A percentile compares a stretch with the other conserved stretches of the same genome.
Conservation (phyloP, 1,284 basidiomycete species). For the Cryptococcus neoformans region DNA sequence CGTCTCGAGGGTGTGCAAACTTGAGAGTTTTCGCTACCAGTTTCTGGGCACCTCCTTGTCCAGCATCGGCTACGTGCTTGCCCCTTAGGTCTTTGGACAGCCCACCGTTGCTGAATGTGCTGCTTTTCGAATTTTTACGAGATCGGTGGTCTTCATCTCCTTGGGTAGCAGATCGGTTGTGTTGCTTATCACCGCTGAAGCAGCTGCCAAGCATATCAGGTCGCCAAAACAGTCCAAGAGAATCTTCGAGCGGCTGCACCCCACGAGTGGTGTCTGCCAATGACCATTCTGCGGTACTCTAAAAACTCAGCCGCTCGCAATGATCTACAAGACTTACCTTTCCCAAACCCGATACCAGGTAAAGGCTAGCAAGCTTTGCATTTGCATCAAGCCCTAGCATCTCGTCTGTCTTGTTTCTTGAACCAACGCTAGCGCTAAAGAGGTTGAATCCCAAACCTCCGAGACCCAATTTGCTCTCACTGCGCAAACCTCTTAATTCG, state of each 20-base stretch:
- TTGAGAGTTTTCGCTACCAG: slow-evolving; percentile 88
- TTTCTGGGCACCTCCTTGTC: slow-evolving; percentile 53
- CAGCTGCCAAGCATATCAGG: slow-evolving; percentile 89
- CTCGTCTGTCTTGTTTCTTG: slow-evolving; percentile 33
- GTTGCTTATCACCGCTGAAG: slow-evolving; percentile 62
- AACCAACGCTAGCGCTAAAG: slow-evolving; percentile 6
- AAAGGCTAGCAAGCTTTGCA: slow-evolving; percentile 50
- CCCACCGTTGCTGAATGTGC: slow-evolving; percentile 30
- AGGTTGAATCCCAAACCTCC: slow-evolving; percentile 2
- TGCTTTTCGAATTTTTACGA: slow-evolving; percentile 49
- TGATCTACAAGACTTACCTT: slow-evolving; percentile 38
- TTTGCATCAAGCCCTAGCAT: slow-evolving; percentile 30
- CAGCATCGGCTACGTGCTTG: slow-evolving; percentile 48
- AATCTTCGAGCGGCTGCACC: slow-evolving; percentile 78
- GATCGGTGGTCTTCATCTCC: slow-evolving; percentile 1
- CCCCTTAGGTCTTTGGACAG: slow-evolving; percentile 50
- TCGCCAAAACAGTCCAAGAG: slow-evolving; percentile 88
- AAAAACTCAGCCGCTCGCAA: background rate
- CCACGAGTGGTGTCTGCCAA: slow-evolving; percentile 81
- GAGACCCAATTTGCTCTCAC: slow-evolving; percentile 1
- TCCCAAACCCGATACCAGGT: slow-evolving; percentile 53
- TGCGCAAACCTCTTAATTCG: slow-evolving; percentile 8
- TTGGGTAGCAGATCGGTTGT: background rate
- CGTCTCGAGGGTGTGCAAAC: slow-evolving; percentile 53
- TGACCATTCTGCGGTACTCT: slow-evolving; percentile 62